phyloP scores from a whole-genome alignment of 768 basidiomycete species.

The Rhizopogon vulgaris region DNA sequence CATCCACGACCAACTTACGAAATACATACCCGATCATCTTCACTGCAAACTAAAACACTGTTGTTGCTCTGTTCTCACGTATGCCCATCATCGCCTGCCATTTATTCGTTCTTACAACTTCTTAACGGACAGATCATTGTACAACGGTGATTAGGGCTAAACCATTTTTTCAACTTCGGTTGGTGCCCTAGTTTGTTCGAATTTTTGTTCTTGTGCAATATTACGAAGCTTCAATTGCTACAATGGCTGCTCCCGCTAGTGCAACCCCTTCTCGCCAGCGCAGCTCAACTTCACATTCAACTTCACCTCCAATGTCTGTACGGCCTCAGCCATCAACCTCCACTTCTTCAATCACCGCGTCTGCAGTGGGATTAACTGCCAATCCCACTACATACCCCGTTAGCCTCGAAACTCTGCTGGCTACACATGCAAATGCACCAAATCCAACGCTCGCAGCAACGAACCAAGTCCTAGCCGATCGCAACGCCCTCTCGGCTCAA shows the following conservation, averaged over 20 bases:
- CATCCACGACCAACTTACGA: background rate
- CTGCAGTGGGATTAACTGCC: conserved; percentile 24
- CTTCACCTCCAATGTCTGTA: conserved; percentile 24
- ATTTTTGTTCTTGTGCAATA: background rate
- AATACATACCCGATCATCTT: too few species aligned
- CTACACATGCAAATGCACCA: conserved; percentile 42
- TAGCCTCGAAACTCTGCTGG: conserved; percentile 49
- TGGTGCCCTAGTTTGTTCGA: background rate
- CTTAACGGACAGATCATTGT: background rate
- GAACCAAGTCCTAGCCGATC: conserved; percentile 71
- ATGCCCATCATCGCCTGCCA: background rate
- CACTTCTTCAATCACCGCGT: conserved; percentile 19
- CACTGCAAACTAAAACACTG: too few species aligned
- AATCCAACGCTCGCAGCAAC: conserved; percentile 59
- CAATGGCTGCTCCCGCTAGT: conserved; percentile 4
- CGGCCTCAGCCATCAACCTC: conserved; percentile 27
- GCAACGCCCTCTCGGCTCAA: conserved; percentile 75
- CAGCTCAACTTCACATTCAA: conserved; percentile 14
- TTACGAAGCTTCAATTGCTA: background rate
- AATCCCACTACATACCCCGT: conserved; percentile 28
- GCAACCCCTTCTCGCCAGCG: conserved; percentile 18
- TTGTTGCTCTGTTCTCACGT: too few species aligned
- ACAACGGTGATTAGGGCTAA: background rate
- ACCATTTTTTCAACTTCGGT: background rate
- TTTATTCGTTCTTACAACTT: background rate